A percentile compares a stretch with the other conserved stretches of the same genome.
Conservation (phyloP, 169 alveolate species). For the Plasmodium reichenowi region DNA sequence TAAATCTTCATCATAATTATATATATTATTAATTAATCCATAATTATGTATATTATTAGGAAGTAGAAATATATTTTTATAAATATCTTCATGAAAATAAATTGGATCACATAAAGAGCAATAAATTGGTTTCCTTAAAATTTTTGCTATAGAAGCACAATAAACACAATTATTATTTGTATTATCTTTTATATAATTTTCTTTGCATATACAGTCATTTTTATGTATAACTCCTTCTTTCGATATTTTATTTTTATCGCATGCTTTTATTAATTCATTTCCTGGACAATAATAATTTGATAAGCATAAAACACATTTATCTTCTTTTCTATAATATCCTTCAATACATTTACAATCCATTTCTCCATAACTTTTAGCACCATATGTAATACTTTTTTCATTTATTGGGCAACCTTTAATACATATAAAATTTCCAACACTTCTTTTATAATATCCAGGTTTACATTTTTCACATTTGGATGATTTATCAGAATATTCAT, state of each 20-base stretch:
- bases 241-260: constrained; percentile 34
- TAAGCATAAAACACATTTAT: constrained; percentile 78
- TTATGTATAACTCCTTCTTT: constrained; percentile 34
- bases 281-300: constrained; percentile 77
- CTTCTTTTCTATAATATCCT: constrained; percentile 77
- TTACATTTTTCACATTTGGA: constrained; percentile 80
- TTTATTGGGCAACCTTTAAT: constrained; percentile 73
- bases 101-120: constrained; percentile 53
- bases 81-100: constrained; percentile 5
- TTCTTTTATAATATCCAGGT: constrained; percentile 76
- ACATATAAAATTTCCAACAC: constrained; percentile 77
- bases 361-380: constrained; percentile 74
- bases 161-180: constrained; percentile 29
- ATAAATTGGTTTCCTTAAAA: constrained; percentile 34
- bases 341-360: constrained; percentile 77
- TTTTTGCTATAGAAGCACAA: constrained; percentile 68
- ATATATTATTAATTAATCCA: constrained; percentile 32
- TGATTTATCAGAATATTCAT: constrained; percentile 64
- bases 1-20: constrained; percentile 61
- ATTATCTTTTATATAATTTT: constrained; percentile 43
- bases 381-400: constrained; percentile 34
- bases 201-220: constrained; percentile 44
- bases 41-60: constrained; percentile 36
- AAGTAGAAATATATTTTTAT: constrained; percentile 15
- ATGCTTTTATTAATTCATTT: constrained; percentile 12